Base-by-base conservation (phyloP, 148 eudicot genomes). In the Rhododendron ferrugineum region DNA sequence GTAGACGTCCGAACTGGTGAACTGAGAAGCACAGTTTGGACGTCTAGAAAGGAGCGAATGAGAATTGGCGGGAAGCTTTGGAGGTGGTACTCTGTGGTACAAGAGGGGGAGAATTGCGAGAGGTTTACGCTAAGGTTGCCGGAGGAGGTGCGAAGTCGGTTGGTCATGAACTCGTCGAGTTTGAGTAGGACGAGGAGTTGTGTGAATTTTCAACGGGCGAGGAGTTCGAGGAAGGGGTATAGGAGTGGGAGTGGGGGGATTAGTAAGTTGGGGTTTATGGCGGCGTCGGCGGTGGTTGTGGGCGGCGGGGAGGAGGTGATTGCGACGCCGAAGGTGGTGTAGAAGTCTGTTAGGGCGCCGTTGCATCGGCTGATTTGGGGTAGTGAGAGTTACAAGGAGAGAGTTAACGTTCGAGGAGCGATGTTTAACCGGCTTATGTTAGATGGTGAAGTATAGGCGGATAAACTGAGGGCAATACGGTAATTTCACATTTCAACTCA, bases 51-150 rank as follows among this genome's bases (percentile, higher is more conserved):
- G 32, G 73, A 26, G 73, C 34, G 73, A 66, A 26, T 26, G 34
- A 58, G n/a, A 58, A 22, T 20, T 18, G 64, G 64, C n/a, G n/a
- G 64, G 10, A 58, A 56, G 60, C 60, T 15, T 56, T 86, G 84
- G 28, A 84, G 92, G 89, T 92, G 92, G 14, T 90, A 87, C 73
- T 90, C 94, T 28, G 96, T 1, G 90, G 86, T 88, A 66, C 88
- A 60, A 72, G 89, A 91, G 16, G 91, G 85, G 34, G 92, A 88
- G 14, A 83, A 90, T 84, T 81, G 79, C 23, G 94, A 93, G 60
- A 78, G 94, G 89, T 92, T 89, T 82, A 95, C 97, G 34, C 84
- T 95, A 9, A 86, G 89, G 82, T 86, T 95, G 82, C 94, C 95
- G 1, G 95, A 90, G 5, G 92, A 89, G 49, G 89, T 92, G 28